Conservation (phyloP, 2,329 filamentous ascomycete species). For the Fusarium subglutinans region DNA sequence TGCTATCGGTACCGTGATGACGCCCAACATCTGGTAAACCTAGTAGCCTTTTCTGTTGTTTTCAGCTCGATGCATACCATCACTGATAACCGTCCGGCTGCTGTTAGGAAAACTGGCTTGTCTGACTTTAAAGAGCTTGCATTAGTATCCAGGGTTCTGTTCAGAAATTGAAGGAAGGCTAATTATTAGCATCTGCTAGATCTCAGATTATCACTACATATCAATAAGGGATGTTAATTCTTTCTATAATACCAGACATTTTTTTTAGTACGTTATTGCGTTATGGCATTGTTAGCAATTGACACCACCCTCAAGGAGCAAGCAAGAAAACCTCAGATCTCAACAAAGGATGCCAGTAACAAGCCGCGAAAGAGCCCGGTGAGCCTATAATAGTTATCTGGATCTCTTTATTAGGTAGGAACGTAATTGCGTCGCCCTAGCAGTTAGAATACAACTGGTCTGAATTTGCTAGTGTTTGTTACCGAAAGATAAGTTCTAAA, state of each 20-base stretch:
- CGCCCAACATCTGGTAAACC: conserved; percentile 55
- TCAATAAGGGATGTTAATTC: not conserved
- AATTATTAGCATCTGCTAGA: conserved; percentile 15
- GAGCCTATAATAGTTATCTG: not conserved
- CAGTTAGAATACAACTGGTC: not conserved
- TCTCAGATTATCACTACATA: not conserved
- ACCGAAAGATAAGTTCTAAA: not conserved
- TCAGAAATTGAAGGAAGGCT: conserved; percentile 9
- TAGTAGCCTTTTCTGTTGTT: conserved; percentile 47
- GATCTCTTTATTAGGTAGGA: not conserved
- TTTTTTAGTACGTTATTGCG: not conserved
- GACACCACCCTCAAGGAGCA: not conserved
- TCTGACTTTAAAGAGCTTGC: conserved; percentile 31
- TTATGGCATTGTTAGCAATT: not conserved
- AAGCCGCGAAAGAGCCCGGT: not conserved
- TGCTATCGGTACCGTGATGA: conserved; percentile 44
- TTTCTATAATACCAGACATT: not conserved
- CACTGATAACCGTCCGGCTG: conserved; percentile 41
- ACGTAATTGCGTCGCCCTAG: too few species aligned
- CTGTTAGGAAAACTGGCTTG: conserved; percentile 41
- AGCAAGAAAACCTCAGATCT: not conserved
- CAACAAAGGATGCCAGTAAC: not conserved
- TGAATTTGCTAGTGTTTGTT: not conserved
- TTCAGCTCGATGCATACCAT: conserved; percentile 12
- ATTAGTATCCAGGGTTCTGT: not conserved